Evolutionary conservation across 2,329 filamentous ascomycete species (phyloP).

Genomic region (Diaporthe velutina): DNA sequence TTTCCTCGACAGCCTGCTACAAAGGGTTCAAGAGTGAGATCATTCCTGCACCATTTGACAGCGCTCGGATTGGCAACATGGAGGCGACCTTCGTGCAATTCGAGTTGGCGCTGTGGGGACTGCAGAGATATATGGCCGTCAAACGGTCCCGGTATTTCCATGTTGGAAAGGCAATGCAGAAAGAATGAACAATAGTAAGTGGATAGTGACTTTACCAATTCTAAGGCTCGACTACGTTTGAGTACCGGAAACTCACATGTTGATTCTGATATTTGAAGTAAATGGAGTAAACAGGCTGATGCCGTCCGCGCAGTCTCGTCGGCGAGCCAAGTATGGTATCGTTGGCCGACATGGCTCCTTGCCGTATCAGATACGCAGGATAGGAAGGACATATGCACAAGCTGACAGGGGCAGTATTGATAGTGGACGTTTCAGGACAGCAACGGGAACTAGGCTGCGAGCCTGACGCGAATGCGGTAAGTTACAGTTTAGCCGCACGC

Average conservation of each 20-base stretch:
- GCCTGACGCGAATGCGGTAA: neutral
- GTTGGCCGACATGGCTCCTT: too few relatives aligned
- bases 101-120: neutral
- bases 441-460: neutral
- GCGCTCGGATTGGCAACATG: neutral
- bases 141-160: neutral
- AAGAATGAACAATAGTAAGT: neutral
- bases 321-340: slow-evolving; percentile 3
- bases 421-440: neutral
- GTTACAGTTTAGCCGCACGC: neutral
- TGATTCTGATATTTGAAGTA: neutral
- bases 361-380: neutral
- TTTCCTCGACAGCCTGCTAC: slow-evolving; percentile 14
- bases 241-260: neutral
- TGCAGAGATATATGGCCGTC: neutral
- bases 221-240: too few relatives aligned
- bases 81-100: neutral
- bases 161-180: neutral
- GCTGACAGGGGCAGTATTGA: neutral
- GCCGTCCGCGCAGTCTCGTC: neutral
- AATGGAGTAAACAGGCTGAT: neutral
- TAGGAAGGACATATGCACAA: neutral
- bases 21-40: slow-evolving; percentile 11
- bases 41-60: neutral
- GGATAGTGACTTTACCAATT: neutral